Base-by-base conservation (phyloP, 2,329 filamentous ascomycete species). In the Aspergillus thermomutatus region DNA sequence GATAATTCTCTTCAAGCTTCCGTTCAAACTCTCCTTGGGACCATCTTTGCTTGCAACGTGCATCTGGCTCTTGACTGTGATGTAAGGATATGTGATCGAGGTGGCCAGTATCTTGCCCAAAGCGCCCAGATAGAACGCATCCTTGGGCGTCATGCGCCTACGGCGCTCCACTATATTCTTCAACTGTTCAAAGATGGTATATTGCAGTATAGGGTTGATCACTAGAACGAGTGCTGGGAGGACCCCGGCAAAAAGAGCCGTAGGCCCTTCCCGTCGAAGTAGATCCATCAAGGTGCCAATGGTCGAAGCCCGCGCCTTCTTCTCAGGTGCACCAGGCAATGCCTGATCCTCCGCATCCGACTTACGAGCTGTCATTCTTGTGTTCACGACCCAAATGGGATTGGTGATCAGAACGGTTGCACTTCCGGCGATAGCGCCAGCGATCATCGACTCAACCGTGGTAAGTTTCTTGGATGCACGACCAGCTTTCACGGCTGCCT, bases 371-470 rank as follows among this genome's bases (percentile, higher is more conserved):
- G 94, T 99, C 89, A 99, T 95, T 71, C 94, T 89, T 54, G 94
- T 99, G 82, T 99, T 99, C 74, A 99, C 82, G 52, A 99, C 94
- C 94, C 94, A 99, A 77, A 99, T 99, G 49, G 94, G 94, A 80
- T 99, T 99, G 59, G 94, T 99, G 69, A 97, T 83, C 69, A 99
- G 82, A 64, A 99, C 94, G 19, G 94, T 99, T 11, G 93, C 93
- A 64, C 88, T 92, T 11, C 94, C 94, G 43, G 94, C 94, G 66
- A 99, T 83, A 56, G 94, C 94, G 64, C 94, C 94, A 3, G 94
- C 93, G 58, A 96, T 87, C 89, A 99, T 99, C 64, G 88, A 89
- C 80, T 99, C 93, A 65, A 93, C 75, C 0, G 94, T 96, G 19
- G 91, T 94, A 72, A 99, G 87, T 73, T 92, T 92, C 77, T 86